Evolutionary conservation across 805 yeast genomes (phyloP), one percentile per base, ranked within the genome.

Genomic region (Zygosaccharomyces kombuchaensis): DNA sequence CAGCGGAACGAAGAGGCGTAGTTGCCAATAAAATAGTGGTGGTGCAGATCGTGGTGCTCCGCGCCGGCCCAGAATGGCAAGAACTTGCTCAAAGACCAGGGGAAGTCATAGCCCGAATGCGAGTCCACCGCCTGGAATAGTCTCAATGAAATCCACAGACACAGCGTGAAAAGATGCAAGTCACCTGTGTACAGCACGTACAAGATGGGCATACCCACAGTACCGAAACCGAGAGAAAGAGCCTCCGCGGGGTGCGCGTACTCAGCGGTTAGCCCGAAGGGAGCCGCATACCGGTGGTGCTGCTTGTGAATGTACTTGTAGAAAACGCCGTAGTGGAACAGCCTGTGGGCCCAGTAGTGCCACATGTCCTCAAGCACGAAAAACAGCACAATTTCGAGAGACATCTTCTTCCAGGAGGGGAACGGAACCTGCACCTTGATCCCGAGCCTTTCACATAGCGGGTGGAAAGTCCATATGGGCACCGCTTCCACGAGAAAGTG

Each of bases 31-130:
- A 91, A 91, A 72, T 84, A 89, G 66, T 87, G 95, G 67, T 91
- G 99, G 66, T 91, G 99, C 69, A 87, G 87, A 69, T 91, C 99
- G 66, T 91, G 98, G 69, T 91, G 98, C 61, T 87, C 96, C 17
- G 97, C 96, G 55, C 98, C 98, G 3, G 97, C 96, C 97, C 98
- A 90, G 71, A 93, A 78, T 40, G 97, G 97, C 50, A 91, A 65
- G 69, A 91, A 81, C 65, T 89, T 88, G 70, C 88, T 93, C 62
- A 91, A 75, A 4, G 96, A 87, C 87, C 95, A 82, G 52, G 99
- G 98, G 80, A 91, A 91, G 66, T 91, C 98, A 69, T 91, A 93
- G 48, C 98, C 99, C 9, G 97, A 89, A 69, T 91, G 99, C 21
- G 97, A 84, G 66, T 91, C 99, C 48, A 91, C 91, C 22, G 99